phyloP scores from a whole-genome alignment of 176 grass and related monocot species.

The Juncus inflexus region DNA sequence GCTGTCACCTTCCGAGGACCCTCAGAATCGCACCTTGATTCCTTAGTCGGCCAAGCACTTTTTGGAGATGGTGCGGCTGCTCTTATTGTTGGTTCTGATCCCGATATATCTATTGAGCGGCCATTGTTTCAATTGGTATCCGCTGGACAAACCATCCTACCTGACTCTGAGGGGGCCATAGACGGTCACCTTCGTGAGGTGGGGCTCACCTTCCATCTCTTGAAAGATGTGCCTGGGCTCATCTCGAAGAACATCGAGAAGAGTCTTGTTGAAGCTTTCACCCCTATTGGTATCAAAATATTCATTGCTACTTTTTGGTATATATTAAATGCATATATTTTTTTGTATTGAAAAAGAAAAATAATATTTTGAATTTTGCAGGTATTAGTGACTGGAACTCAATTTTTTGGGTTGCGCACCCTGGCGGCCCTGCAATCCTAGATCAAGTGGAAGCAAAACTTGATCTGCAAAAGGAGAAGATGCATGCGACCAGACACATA shows the following conservation, averaged over 20 bases:
- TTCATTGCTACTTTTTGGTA: too few species aligned
- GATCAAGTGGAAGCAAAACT: conserved; percentile 20
- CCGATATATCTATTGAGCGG: background rate
- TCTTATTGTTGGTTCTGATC: conserved; percentile 1
- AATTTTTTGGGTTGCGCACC: conserved; percentile 16
- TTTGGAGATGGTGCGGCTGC: background rate
- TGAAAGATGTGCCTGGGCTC: background rate
- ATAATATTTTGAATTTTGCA: background rate
- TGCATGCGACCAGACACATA: conserved; percentile 6
- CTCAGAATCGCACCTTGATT: background rate
- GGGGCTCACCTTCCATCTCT: background rate
- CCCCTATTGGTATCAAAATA: background rate
- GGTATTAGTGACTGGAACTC: conserved; percentile 19
- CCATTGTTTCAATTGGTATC: background rate
- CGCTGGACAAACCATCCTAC: background rate
- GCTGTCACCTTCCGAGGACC: background rate
- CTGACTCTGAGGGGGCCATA: background rate
- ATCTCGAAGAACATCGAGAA: background rate
- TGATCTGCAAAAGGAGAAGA: conserved; percentile 18
- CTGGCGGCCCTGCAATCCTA: conserved; percentile 7
- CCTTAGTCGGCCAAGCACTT: background rate
- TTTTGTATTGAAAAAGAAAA: background rate
- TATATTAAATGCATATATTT: too few species aligned
- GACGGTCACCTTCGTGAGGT: conserved; percentile 1
- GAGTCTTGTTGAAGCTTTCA: background rate